Conservation (phyloP, 106 monocot genomes). For the Narthecium ossifragum region DNA sequence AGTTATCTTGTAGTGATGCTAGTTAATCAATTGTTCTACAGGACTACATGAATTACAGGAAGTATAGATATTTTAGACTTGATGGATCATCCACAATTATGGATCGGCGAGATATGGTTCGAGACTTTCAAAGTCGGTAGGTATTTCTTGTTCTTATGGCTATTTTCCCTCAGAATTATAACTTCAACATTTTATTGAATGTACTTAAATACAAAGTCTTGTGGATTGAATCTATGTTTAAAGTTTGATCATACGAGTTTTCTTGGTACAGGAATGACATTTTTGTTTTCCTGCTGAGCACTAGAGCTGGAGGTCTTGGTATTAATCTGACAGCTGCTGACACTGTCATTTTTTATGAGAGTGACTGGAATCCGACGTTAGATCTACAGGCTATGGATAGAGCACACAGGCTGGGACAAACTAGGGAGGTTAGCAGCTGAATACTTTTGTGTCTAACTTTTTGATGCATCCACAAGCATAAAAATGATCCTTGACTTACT, state of each 20-base stretch:
- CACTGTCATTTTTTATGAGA: conserved; percentile 99
- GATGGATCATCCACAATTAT: conserved; percentile 88
- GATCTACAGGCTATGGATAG: conserved; percentile 99
- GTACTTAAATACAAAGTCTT: not conserved
- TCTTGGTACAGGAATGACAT: conserved; percentile 71
- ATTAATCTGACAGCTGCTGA: conserved; percentile 98
- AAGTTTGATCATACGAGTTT: not conserved
- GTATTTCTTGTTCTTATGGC: not conserved
- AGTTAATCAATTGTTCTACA: conserved; percentile 50
- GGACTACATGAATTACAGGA: conserved; percentile 99
- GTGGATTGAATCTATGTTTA: not conserved
- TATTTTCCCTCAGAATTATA: not conserved
- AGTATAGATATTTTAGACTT: conserved; percentile 93
- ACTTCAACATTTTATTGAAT: not conserved
- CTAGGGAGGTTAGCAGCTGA: conserved; percentile 71
- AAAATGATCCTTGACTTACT: too few relatives aligned
- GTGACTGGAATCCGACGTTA: conserved; percentile 94
- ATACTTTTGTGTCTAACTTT: too few relatives aligned
- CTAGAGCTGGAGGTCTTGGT: conserved; percentile 97
- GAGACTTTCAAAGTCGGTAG: conserved; percentile 85
- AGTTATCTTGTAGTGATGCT: too few relatives aligned
- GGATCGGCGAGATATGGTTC: conserved; percentile 96
- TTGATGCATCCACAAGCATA: too few relatives aligned
- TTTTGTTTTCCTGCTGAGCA: conserved; percentile 97
- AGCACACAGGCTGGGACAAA: conserved; percentile 93